Base-by-base conservation (phyloP, 495 filamentous ascomycete genomes). In the Aspergillus wentii region DNA sequence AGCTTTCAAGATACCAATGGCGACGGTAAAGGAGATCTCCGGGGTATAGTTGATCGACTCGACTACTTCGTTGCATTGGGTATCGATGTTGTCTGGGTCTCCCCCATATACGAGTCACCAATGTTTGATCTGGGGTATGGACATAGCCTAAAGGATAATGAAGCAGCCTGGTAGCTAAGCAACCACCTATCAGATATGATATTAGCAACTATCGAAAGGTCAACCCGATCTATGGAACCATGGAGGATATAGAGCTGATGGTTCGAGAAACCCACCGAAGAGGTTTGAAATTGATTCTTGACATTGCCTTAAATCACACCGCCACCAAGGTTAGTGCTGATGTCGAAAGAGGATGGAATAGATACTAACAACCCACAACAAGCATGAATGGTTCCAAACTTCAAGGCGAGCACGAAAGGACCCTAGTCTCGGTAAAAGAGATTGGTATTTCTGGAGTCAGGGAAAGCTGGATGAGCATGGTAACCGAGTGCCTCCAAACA, bases 251-350 rank as follows among this genome's bases (percentile, higher is more conserved):
- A 8, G 75, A 81, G 8, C 38, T 42, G 8, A 54, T 83, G 4
- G 64, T 78, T 20, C 20, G 61, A n/a, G 69, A 58, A 30, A 33
- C 62, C 2, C 56, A 71, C 40, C 18, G 43, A 9, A 59, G 71
- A 18, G 73, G 57, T 4, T 78, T 85, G 71, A 75, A 70, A 44
- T 35, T 83, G 25, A 62, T 84, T 16, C 62, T 85, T 22, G 80
- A 84, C 52, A 58, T 83, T 5, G 80, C 82, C 0, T 59, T 83
- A 28, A 85, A 85, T 52, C 82, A 85, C 57, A 82, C 79, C 16
- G 71, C 67, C 5, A 62, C 71, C 30, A 48, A 39, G 13, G 43
- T 40, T 7, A 36, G 26, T 31, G 2, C 7, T 10, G 2, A 14
- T n/a, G n/a, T 19, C n/a, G n/a, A n/a, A 74, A 23, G 79, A 82